Percentiles rank a stretch among this genome's conserved stretches.
phyloP scores from a whole-genome alignment of 768 basidiomycete genomes.

The Royoungia palumana region DNA sequence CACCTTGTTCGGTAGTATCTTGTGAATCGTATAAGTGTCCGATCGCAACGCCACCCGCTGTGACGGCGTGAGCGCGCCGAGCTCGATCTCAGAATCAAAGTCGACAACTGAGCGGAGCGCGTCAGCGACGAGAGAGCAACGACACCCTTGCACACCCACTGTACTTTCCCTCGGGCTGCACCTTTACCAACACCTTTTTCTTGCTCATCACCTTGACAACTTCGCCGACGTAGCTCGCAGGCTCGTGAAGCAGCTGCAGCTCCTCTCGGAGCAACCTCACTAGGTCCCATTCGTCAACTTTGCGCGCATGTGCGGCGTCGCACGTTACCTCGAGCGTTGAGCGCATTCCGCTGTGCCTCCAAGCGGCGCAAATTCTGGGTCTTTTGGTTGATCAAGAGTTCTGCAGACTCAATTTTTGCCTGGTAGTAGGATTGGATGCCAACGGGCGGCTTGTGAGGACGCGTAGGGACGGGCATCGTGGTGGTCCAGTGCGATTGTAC shows the following conservation, averaged over 20 bases:
- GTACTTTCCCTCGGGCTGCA: conserved; percentile 99
- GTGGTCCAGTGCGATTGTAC: not conserved
- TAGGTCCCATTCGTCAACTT: conserved; percentile 28
- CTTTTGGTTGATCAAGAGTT: conserved; percentile 91
- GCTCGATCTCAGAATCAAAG: conserved; percentile 82
- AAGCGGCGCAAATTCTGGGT: conserved; percentile 93
- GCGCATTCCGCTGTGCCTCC: conserved; percentile 95
- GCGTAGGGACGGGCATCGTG: conserved; percentile 38
- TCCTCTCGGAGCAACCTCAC: conserved; percentile 91
- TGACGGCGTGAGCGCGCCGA: conserved; percentile 74
- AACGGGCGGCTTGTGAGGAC: conserved; percentile 43
- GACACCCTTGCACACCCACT: conserved; percentile 53
- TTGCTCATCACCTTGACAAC: conserved; percentile 99
- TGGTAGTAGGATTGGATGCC: conserved; percentile 91
- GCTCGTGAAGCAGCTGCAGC: conserved; percentile 88
- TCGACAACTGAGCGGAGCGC: conserved; percentile 69
- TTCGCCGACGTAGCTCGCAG: conserved; percentile 97
- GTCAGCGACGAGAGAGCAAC: not conserved
- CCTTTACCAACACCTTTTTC: conserved; percentile 97
- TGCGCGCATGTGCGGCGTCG: not conserved
- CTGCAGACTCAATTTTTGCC: conserved; percentile 91
- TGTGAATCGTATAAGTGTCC: conserved; percentile 95
- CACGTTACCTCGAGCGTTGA: conserved; percentile 85
- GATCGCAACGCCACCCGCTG: conserved; percentile 94
- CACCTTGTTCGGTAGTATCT: conserved; percentile 95